These are phyloP conservation scores for Carex littledalei DNA, from an alignment of 176 grass and related monocot genomes.

Conservation along the genomic window DNA sequence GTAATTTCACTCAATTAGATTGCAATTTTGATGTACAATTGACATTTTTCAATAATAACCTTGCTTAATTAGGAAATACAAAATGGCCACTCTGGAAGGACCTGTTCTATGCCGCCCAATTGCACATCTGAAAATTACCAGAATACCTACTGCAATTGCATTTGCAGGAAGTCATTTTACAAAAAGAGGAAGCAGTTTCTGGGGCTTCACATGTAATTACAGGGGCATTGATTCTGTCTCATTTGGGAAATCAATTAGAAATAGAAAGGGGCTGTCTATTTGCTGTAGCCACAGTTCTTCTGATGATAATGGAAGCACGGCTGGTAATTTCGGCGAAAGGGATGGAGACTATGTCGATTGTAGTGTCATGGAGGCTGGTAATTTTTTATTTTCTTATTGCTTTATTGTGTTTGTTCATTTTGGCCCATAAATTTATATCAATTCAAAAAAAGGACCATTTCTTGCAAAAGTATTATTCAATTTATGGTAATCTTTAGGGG, in stretches of 20 bases:
- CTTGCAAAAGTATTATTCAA: too few relatives aligned
- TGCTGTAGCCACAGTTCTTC: conserved; percentile 68
- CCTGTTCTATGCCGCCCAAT: conserved; percentile 44
- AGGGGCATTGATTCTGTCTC: conserved; percentile 31
- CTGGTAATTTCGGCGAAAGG: conserved; percentile 72
- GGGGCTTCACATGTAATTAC: conserved; percentile 41
- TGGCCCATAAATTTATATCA: too few relatives aligned
- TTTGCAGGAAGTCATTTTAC: conserved; percentile 32
- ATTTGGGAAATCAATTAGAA: conserved; percentile 28
- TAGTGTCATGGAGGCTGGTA: conserved; percentile 87
- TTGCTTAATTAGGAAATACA: not conserved
- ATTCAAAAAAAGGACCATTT: too few relatives aligned
- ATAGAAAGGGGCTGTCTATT: conserved; percentile 29
- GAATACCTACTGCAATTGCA: conserved; percentile 28
- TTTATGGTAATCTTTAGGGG: too few relatives aligned
- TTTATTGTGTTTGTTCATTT: too few relatives aligned
- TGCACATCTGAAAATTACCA: conserved; percentile 35
- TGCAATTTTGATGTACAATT: not conserved
- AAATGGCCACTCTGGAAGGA: conserved; percentile 60
- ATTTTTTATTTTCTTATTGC: not conserved
- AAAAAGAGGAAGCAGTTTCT: conserved; percentile 39
- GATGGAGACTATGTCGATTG: conserved; percentile 88
- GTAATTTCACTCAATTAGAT: not conserved
- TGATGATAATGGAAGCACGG: conserved; percentile 55
- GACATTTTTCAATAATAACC: not conserved